Evolutionary conservation across 177 flowering plant genomes (phyloP).

Genomic region (Telopea speciosissima): DNA sequence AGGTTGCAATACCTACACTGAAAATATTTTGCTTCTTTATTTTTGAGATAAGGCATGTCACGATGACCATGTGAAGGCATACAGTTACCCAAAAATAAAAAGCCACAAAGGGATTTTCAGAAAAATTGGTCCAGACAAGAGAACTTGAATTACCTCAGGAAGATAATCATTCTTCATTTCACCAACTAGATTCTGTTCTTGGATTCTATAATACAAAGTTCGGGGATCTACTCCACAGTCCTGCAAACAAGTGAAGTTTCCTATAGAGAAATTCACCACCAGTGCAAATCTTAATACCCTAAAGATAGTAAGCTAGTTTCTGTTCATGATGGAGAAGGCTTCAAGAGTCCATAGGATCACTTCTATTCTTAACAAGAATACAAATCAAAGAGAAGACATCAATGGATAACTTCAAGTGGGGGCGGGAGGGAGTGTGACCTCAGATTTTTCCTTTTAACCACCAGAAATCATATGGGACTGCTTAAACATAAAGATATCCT

Average conservation of each 20-base stretch:
- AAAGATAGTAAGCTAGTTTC: background rate
- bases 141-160: background rate
- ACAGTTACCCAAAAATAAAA: background rate
- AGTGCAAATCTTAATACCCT: background rate
- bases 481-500: background rate
- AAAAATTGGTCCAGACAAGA: background rate
- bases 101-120: background rate
- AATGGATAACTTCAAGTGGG: background rate
- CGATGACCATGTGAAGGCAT: background rate
- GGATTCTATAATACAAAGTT: background rate
- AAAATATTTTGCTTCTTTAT: no score
- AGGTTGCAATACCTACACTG: background rate
- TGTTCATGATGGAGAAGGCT: background rate
- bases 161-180: background rate
- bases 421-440: background rate
- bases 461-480: background rate
- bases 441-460: background rate
- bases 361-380: no score
- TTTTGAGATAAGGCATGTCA: background rate
- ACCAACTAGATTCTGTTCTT: background rate
- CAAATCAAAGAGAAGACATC: background rate
- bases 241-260: background rate
- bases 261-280: background rate
- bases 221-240: background rate
- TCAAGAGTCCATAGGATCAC: background rate